Base-by-base conservation (phyloP, 2,329 filamentous ascomycete genomes). In the Sclerotinia glacialis region DNA sequence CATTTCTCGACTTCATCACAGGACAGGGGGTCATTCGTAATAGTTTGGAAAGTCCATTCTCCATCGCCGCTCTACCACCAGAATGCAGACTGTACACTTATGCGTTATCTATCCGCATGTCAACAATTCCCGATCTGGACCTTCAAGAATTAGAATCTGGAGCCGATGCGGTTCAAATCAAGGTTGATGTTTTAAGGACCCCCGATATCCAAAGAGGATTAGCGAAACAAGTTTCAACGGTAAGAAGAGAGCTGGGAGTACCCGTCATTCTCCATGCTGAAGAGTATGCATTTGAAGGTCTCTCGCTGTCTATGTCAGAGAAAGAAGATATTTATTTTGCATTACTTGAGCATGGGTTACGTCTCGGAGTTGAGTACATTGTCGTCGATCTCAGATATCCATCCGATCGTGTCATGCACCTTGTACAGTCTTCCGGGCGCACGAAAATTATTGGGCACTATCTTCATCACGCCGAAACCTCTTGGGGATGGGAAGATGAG, bases 21-120 rank as follows among this genome's bases (percentile, higher is more conserved):
- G 84, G 84, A 2, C 80, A 82, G 60, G 80, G 81, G 37, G 78
- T 83, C 28, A 81, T 82, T 12, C 79, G 82, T 67, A 81, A 82
- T 5, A 83, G 81, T 73, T 78, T 85, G 49, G 82, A 86, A 71
- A 87, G 85, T 66, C 85, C 86, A 1, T 88, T 88, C 71, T 85
- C 84, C 3, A 78, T 87, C 64, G 79, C 82, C 21, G 85, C 86
- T 37, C 82, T 85, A 2, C 85, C 85, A 1, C 83, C 85, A 2
- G 85, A 88, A 69, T 80, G 81, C 64, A 81, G 85, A 61, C 79
- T 81, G 14, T 90, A 87, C 71, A 92, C 90, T 0, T 89, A 89
- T 72, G 87, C 89, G 6, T 80, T 90, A 0, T 85, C 86, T 4
- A 79, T 91, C 1, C 82, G 84, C 2, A 76, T 90, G 2, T 85